A percentile compares a stretch with the other conserved stretches of the same genome.
phyloP scores from a whole-genome alignment of 768 basidiomycete species.

The Russula earlei region DNA sequence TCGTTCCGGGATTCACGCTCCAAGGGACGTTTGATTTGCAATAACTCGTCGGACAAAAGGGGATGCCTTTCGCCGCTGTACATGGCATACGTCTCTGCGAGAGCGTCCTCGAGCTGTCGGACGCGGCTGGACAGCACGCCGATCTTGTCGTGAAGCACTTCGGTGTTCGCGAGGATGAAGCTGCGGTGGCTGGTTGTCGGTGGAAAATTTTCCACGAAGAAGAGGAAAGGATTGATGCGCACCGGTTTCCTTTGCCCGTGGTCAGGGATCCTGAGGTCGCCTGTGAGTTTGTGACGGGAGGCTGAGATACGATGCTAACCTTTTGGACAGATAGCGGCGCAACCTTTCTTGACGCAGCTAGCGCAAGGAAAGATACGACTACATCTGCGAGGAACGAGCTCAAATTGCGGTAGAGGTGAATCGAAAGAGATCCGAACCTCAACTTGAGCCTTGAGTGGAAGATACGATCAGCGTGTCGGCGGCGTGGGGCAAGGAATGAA shows the following conservation, averaged over 20 bases:
- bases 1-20: slow-evolving; percentile 45
- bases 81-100: slow-evolving; percentile 41
- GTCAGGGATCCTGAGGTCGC: slow-evolving; percentile 47
- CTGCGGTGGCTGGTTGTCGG: slow-evolving; percentile 26
- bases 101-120: slow-evolving; percentile 59
- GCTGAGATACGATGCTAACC: slow-evolving; percentile 27
- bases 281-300: not conserved
- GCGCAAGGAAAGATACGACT: slow-evolving; percentile 56
- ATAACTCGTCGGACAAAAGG: slow-evolving; percentile 49
- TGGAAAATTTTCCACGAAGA: slow-evolving; percentile 13
- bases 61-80: slow-evolving; percentile 45
- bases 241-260: slow-evolving; percentile 69
- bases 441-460: slow-evolving; percentile 46
- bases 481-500: slow-evolving; percentile 6
- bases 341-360: slow-evolving; percentile 33
- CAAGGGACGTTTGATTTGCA: slow-evolving; percentile 57
- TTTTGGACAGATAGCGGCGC: slow-evolving; percentile 55
- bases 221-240: slow-evolving; percentile 9
- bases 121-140: slow-evolving; percentile 49
- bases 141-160: slow-evolving; percentile 61
- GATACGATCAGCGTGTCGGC: slow-evolving; percentile 14
- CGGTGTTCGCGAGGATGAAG: slow-evolving; percentile 64
- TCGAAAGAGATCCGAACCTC: slow-evolving; percentile 36
- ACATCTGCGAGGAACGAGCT: slow-evolving; percentile 33
- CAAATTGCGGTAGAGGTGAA: not conserved